Evolutionary conservation across 2,329 filamentous ascomycete genomes (phyloP).

Genomic region (Fusarium guadeloupense): DNA sequence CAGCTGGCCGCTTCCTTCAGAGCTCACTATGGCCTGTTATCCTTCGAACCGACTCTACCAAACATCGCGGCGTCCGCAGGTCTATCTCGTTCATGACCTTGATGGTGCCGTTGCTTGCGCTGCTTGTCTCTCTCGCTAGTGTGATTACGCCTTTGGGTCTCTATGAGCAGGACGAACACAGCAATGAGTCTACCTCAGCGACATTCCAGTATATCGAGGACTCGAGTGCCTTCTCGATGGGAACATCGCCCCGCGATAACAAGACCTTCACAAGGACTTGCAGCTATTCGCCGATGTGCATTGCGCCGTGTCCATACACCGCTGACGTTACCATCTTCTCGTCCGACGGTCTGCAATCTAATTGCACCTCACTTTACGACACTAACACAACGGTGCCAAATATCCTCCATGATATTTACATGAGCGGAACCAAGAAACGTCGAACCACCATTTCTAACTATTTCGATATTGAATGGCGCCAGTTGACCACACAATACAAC

Average conservation of each 20-base stretch:
- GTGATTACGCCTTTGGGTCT: slow-evolving; percentile 58
- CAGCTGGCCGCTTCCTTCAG: slow-evolving; percentile 45
- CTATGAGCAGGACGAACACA: slow-evolving; percentile 46
- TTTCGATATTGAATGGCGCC: slow-evolving; percentile 35
- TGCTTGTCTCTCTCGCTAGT: slow-evolving; percentile 52
- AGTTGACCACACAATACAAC: slow-evolving; percentile 47
- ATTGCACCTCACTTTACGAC: slow-evolving; percentile 24
- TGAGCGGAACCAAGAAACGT: slow-evolving; percentile 30
- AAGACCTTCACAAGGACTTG: slow-evolving; percentile 23
- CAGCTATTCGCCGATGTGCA: slow-evolving; percentile 41
- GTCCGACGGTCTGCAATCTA: slow-evolving; percentile 35
- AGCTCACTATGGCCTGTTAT: slow-evolving; percentile 54
- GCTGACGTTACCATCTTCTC: slow-evolving; percentile 24
- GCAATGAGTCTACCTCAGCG: background rate
- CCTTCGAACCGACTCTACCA: slow-evolving; percentile 50
- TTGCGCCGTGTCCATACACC: slow-evolving; percentile 41
- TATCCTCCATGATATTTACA: slow-evolving; percentile 31
- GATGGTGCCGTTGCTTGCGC: slow-evolving; percentile 40
- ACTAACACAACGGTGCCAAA: slow-evolving; percentile 42
- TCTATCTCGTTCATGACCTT: slow-evolving; percentile 21
- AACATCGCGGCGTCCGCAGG: slow-evolving; percentile 44
- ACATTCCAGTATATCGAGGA: slow-evolving; percentile 53
- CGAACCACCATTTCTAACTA: slow-evolving; percentile 26
- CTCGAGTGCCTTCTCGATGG: slow-evolving; percentile 49
- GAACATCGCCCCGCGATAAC: slow-evolving; percentile 49